Conservation (phyloP, 768 basidiomycete species). For the Termitomyces sp. region DNA sequence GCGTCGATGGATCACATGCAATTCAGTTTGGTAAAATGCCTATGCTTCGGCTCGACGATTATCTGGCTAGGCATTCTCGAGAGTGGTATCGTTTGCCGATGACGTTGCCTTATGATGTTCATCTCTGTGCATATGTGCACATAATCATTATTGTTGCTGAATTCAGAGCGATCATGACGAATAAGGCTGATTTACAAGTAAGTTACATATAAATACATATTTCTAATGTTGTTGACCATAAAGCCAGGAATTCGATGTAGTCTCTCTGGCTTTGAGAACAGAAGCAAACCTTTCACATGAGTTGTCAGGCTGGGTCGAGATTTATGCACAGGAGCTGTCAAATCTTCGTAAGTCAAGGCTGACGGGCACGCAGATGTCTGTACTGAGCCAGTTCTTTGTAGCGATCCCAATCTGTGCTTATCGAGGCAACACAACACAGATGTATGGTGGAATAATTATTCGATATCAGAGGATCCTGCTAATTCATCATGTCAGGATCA, state of each 20-base stretch:
- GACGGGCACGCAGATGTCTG: background rate
- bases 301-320: slow-evolving; percentile 35
- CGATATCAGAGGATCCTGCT: slow-evolving; percentile 1
- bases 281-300: slow-evolving; percentile 34
- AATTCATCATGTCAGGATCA: slow-evolving; percentile 32
- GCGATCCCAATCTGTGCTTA: slow-evolving; percentile 41
- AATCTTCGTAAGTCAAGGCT: slow-evolving; percentile 23
- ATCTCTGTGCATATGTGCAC: slow-evolving; percentile 52
- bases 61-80: slow-evolving; percentile 46
- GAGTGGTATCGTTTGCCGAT: slow-evolving; percentile 45
- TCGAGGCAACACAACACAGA: slow-evolving; percentile 39
- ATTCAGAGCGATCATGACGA: slow-evolving; percentile 30
- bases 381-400: slow-evolving; percentile 14
- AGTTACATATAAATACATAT: background rate
- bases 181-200: background rate
- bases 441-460: slow-evolving; percentile 24
- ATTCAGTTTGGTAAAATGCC: slow-evolving; percentile 74
- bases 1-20: slow-evolving; percentile 72
- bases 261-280: slow-evolving; percentile 30
- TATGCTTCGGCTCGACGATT: slow-evolving; percentile 62
- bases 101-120: slow-evolving; percentile 39
- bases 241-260: slow-evolving; percentile 30
- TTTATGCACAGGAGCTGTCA: slow-evolving; percentile 35
- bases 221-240: background rate
- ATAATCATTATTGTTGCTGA: slow-evolving; percentile 46